phyloP scores from a whole-genome alignment of 345 rosid genomes.

The Pseudoturritis turrita region DNA sequence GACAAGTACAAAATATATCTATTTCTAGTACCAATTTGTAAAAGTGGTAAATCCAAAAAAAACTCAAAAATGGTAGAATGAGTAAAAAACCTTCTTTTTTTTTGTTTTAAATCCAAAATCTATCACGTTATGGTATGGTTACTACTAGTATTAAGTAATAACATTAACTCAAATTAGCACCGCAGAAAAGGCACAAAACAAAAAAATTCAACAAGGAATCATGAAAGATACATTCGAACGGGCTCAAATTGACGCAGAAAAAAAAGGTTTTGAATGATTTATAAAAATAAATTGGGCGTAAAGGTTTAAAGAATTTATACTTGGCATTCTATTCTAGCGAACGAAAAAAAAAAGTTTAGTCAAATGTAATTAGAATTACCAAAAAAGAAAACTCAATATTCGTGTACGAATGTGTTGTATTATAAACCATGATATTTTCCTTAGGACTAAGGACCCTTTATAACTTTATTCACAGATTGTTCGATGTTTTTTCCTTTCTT shows the following conservation, averaged over 20 bases:
- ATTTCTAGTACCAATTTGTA: too few relatives aligned
- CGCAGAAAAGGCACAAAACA: neutral
- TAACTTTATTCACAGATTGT: neutral
- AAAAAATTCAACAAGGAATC: constrained; percentile 25
- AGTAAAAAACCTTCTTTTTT: too few relatives aligned
- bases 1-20: too few relatives aligned
- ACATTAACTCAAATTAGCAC: constrained; percentile 3
- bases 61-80: too few relatives aligned
- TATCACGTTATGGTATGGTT: neutral
- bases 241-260: constrained; percentile 21
- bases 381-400: neutral
- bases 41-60: too few relatives aligned
- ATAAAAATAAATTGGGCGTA: constrained; percentile 1
- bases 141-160: neutral
- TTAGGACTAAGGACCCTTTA: neutral
- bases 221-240: constrained; percentile 20
- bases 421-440: constrained; percentile 3
- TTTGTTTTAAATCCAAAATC: too few relatives aligned
- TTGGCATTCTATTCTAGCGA: constrained; percentile 14
- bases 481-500: too few relatives aligned
- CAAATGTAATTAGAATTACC: constrained; percentile 7
- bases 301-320: constrained; percentile 25
- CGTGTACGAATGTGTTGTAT: constrained; percentile 12
- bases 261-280: neutral
- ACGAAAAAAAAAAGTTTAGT: constrained; percentile 17